These are phyloP conservation scores for Populus alba DNA, from an alignment of 345 rosid species.

Conservation along the genomic window DNA sequence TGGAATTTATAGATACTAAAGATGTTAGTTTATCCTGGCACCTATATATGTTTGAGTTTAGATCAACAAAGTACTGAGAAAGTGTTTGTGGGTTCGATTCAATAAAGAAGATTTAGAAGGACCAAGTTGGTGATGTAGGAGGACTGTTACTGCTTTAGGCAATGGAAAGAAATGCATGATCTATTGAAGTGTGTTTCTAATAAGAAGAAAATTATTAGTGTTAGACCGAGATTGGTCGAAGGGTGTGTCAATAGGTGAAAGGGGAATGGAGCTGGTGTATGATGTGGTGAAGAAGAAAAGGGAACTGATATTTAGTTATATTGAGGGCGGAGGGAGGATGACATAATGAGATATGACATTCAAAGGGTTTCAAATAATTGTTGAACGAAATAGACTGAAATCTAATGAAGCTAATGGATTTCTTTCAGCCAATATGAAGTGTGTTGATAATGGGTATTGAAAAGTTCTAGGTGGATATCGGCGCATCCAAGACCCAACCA, in stretches of 20 bases:
- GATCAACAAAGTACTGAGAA: not conserved
- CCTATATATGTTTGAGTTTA: not conserved
- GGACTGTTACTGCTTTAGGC: no score
- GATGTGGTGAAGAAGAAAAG: not conserved
- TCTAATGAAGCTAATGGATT: no score
- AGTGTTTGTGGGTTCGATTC: not conserved
- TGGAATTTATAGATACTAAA: not conserved
- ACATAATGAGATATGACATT: not conserved
- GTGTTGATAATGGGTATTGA: not conserved
- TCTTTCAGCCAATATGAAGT: not conserved
- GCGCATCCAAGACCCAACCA: not conserved
- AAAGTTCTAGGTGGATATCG: not conserved
- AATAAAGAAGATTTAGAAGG: no score
- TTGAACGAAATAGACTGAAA: no score
- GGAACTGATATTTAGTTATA: not conserved
- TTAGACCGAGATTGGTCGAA: not conserved
- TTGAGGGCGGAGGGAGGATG: not conserved
- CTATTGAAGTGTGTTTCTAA: no score
- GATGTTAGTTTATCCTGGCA: not conserved
- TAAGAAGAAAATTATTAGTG: no score
- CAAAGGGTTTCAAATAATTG: not conserved
- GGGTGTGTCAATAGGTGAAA: not conserved
- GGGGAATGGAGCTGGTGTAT: no score
- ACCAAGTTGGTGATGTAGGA: no score
- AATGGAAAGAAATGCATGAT: no score